A percentile compares a stretch with the other conserved stretches of the same genome.
Evolutionary conservation across 2,329 filamentous ascomycete genomes (phyloP).

Genomic region (Aspergillus sp.): DNA sequence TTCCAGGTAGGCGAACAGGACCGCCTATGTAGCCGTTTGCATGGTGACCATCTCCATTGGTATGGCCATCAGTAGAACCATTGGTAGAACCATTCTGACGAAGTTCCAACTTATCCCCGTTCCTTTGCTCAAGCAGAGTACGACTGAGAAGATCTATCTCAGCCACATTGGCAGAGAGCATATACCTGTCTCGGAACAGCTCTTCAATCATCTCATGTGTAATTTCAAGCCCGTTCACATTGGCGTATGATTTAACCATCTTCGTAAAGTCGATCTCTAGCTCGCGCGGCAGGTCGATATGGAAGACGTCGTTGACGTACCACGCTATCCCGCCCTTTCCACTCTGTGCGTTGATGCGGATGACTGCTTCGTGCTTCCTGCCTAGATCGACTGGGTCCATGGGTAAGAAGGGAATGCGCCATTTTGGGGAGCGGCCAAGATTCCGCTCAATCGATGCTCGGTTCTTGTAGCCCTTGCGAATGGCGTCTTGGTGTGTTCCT

Average conservation of each 20-base stretch:
- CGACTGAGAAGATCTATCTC: no score
- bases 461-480: constrained; percentile 77
- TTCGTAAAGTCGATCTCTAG: constrained; percentile 89
- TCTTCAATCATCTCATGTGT: no score
- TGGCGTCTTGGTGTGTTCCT: constrained; percentile 91
- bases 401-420: constrained; percentile 88
- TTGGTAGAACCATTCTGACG: no score
- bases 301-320: constrained; percentile 85
- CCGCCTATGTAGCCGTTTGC: no score
- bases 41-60: no score
- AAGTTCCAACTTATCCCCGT: no score
- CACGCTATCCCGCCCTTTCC: constrained; percentile 94
- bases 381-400: constrained; percentile 92
- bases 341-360: constrained; percentile 93
- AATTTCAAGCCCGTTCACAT: no score
- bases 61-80: no score
- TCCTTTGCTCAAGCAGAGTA: no score
- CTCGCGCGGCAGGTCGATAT: constrained; percentile 88
- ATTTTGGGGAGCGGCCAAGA: constrained; percentile 42
- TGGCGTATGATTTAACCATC: constrained; percentile 54
- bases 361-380: constrained; percentile 92
- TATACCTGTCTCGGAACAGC: no score
- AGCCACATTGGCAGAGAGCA: no score
- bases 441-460: constrained; percentile 67
- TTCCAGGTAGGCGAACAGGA: no score